Evolutionary conservation across 176 grass and related monocot species (phyloP), one percentile per base, ranked within the genome.

Genomic region (Cenchrus americanus): DNA sequence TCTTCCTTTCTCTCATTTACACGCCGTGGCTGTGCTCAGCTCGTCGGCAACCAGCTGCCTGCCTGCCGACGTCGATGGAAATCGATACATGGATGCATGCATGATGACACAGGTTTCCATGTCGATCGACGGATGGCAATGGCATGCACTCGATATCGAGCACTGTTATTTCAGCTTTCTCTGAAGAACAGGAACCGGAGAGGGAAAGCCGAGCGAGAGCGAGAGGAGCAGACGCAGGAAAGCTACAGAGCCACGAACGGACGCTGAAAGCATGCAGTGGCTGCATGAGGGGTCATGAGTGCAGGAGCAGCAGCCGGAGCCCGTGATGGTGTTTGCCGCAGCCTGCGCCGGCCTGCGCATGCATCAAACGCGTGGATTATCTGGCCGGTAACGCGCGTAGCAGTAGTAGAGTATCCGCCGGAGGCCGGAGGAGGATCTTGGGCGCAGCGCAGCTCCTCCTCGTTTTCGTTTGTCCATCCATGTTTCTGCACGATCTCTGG

Each of bases 1-100:
- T 50, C 49, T 50, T 50, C 11, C 17, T 55, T 71, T 71, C 40
- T 58, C 72, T 62, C 67, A 68, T 86, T 66, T 86, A 81, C 65
- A 57, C 57, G 40, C 72, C 71, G 17, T 30, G 24, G 5, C 11
- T 47, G 70, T 50, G 40, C n/a, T 2, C 12, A 13, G 19, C 8
- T 40, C 52, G 32, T 18, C 27, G 27, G 27, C 27, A 30, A 30
- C 27, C 27, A 30, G 27, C 27, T 63, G 7, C 59, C 76, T 50
- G 60, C 77, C 77, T 34, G 61, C 61, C 60, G 52, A 40, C 53
- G 51, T 41, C 52, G 49, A 68, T n/a, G n/a, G n/a, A n/a, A n/a
- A n/a, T 57, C 64, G 54, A 42, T 76, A 0, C 34, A 42, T 58
- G 40, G 6, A 22, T 30, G 3, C 14, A 73, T 58, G 48, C 34